Evolutionary conservation across 2,329 filamentous ascomycete genomes (phyloP).

Genomic region (Fusarium miscanthi): DNA sequence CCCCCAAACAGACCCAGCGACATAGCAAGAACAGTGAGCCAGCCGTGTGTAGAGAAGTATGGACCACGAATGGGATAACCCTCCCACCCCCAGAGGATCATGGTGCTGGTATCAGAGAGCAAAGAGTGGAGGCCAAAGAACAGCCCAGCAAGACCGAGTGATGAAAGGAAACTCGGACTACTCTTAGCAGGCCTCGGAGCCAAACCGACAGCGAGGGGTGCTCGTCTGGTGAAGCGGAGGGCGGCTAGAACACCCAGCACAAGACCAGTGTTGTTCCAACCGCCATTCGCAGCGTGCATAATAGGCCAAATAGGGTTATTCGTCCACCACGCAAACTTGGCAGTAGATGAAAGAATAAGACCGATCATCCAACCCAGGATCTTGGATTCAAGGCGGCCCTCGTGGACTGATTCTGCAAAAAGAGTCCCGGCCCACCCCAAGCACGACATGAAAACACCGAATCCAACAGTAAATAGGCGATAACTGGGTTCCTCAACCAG

Average conservation of each 20-base stretch:
- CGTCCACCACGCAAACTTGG: constrained; percentile 92
- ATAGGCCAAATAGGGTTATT: constrained; percentile 98
- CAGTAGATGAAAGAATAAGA: constrained; percentile 83
- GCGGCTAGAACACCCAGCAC: constrained; percentile 79
- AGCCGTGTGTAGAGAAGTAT: constrained; percentile 88
- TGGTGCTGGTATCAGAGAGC: constrained; percentile 96
- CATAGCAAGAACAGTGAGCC: constrained; percentile 88
- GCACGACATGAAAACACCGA: constrained; percentile 83
- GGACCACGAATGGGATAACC: constrained; percentile 92
- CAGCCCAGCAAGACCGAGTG: constrained; percentile 82
- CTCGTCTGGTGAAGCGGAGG: constrained; percentile 77
- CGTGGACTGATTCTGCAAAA: constrained; percentile 80
- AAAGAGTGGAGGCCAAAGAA: constrained; percentile 93
- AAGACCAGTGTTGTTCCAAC: constrained; percentile 89
- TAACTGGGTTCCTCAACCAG: constrained; percentile 76
- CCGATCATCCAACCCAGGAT: constrained; percentile 85
- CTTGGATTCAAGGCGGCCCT: constrained; percentile 81
- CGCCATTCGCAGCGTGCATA: constrained; percentile 89
- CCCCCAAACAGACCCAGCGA: constrained; percentile 81
- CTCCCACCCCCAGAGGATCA: constrained; percentile 99
- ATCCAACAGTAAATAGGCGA: constrained; percentile 83
- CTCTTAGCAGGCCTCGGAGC: constrained; percentile 55
- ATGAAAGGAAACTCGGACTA: constrained; percentile 77
- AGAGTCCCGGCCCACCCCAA: constrained; percentile 87
- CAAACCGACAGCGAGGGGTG: constrained; percentile 59